A percentile compares a stretch with the other conserved stretches of the same genome.
Evolutionary conservation across 1,284 basidiomycete species (phyloP).

Genomic region (Cutaneotrichosporon sp.): DNA sequence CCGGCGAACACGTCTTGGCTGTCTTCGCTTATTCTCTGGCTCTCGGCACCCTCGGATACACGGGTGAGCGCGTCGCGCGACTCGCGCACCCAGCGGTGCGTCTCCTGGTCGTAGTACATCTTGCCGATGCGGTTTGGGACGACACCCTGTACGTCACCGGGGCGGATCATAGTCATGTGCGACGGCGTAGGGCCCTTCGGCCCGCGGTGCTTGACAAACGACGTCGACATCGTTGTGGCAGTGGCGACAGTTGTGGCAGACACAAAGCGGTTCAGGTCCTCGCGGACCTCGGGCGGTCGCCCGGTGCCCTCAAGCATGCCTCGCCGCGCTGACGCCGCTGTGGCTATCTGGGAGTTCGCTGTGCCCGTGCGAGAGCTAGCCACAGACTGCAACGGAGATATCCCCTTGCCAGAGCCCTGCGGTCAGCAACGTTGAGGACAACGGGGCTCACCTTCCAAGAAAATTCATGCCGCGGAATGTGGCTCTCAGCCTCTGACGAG

Average conservation of each 20-base stretch:
- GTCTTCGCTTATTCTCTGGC: constrained; percentile 55
- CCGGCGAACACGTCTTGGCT: constrained; percentile 84
- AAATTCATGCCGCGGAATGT: constrained; percentile 9
- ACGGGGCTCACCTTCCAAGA: not conserved
- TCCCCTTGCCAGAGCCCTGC: not conserved
- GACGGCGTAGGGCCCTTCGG: constrained; percentile 51
- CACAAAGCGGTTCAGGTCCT: constrained; percentile 79
- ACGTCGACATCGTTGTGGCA: constrained; percentile 73
- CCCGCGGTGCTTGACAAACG: constrained; percentile 79
- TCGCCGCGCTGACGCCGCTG: not conserved
- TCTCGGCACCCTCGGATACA: constrained; percentile 46
- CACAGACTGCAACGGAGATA: not conserved
- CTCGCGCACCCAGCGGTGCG: constrained; percentile 80
- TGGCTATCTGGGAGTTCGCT: not conserved
- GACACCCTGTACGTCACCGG: constrained; percentile 63
- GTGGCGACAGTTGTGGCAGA: constrained; percentile 60
- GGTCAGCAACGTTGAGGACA: not conserved
- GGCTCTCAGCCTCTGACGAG: constrained; percentile 13
- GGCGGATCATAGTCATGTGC: constrained; percentile 62
- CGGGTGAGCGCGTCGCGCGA: constrained; percentile 31
- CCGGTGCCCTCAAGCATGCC: constrained; percentile 18
- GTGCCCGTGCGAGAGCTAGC: not conserved
- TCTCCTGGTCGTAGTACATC: constrained; percentile 78
- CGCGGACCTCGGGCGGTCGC: constrained; percentile 38
- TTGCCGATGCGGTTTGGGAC: constrained; percentile 74